phyloP scores from a whole-genome alignment of 1,284 basidiomycete species.

The Sporisorium exsertum region DNA sequence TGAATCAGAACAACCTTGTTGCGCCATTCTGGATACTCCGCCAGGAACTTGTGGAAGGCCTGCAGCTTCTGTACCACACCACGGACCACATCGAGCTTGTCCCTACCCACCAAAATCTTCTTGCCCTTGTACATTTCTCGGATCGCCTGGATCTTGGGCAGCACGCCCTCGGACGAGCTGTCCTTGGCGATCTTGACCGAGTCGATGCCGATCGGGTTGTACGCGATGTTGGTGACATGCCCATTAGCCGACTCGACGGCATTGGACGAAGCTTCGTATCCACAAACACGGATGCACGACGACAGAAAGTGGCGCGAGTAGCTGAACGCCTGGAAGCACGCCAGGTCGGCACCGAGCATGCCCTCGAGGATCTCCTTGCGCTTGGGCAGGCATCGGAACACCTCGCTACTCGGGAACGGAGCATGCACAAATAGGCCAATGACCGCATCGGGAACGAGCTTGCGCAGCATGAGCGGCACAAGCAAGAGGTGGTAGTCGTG shows the following conservation, averaged over 20 bases:
- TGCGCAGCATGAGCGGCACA: constrained; percentile 85
- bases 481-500: constrained; percentile 85
- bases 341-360: constrained; percentile 95
- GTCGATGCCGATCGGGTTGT: constrained; percentile 98
- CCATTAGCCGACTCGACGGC: constrained; percentile 90
- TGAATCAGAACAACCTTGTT: constrained; percentile 81
- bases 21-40: constrained; percentile 94
- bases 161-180: constrained; percentile 82
- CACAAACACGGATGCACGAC: constrained; percentile 93
- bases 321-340: constrained; percentile 96
- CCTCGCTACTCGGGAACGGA: constrained; percentile 95
- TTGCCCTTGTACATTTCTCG: constrained; percentile 90
- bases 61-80: constrained; percentile 97
- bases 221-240: constrained; percentile 83
- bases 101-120: constrained; percentile 98
- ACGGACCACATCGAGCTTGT: constrained; percentile 98
- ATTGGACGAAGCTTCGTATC: constrained; percentile 84
- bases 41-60: constrained; percentile 93
- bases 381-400: constrained; percentile 88
- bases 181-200: constrained; percentile 88
- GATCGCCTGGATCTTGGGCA: constrained; percentile 88
- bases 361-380: constrained; percentile 94
- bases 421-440: constrained; percentile 96
- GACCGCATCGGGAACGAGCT: constrained; percentile 78
- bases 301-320: constrained; percentile 96